Percentiles rank a stretch among this genome's conserved stretches.
Evolutionary conservation across 495 filamentous ascomycete species (phyloP).

Genomic region (Pyrenula aspistea): DNA sequence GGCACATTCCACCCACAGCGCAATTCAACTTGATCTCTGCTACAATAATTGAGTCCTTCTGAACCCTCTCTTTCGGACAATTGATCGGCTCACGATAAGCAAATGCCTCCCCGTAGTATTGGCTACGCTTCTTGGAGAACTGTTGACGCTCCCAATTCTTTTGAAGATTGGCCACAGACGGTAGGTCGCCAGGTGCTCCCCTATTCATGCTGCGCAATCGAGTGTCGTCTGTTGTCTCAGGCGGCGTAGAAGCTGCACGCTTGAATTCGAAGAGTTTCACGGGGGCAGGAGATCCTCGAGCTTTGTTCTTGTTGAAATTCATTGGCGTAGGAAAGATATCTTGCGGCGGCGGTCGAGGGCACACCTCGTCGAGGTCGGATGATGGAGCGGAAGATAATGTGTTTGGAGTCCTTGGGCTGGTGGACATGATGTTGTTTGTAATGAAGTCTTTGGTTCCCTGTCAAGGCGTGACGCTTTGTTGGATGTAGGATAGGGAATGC

Average conservation of each 20-base stretch:
- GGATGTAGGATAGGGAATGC: background rate
- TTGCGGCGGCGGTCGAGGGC: background rate
- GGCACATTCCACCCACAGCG: conserved; percentile 40
- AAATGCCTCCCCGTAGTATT: conserved; percentile 53
- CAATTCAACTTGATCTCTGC: conserved; percentile 79
- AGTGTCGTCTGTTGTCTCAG: background rate
- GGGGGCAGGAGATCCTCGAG: background rate
- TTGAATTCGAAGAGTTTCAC: background rate
- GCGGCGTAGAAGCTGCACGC: background rate
- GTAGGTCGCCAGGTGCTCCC: background rate
- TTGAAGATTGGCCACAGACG: background rate
- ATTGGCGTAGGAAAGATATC: background rate
- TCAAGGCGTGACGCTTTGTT: background rate
- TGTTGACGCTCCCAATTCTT: conserved; percentile 16
- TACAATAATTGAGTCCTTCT: conserved; percentile 57
- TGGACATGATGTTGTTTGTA: background rate
- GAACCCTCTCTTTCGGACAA: conserved; percentile 45
- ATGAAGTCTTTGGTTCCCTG: background rate
- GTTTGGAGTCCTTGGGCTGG: background rate
- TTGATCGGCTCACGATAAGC: conserved; percentile 34
- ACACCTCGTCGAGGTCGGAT: background rate
- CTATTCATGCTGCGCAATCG: background rate
- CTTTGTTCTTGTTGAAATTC: background rate
- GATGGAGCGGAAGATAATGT: background rate
- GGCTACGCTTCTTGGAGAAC: conserved; percentile 22